phyloP scores from a whole-genome alignment of 257 asterid genomes.

The Solanum sparsipilum region DNA sequence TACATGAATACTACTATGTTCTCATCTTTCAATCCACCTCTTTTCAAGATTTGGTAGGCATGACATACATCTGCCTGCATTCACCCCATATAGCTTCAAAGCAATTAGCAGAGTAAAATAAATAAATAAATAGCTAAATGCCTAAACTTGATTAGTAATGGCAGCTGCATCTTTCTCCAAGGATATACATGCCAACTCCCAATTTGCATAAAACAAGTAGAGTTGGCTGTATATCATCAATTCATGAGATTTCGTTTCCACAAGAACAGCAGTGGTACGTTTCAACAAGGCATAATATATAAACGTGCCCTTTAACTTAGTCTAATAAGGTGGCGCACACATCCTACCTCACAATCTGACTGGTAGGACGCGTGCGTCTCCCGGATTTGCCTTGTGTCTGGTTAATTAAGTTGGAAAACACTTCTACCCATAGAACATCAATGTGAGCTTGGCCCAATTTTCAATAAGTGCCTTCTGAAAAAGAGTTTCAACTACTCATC shows the following conservation, averaged over 20 bases:
- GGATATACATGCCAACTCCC: neutral
- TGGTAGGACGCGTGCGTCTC: too few relatives aligned
- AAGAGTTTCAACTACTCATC: too few relatives aligned
- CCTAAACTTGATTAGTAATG: neutral
- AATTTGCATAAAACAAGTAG: neutral
- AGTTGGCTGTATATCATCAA: neutral
- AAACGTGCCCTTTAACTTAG: too few relatives aligned
- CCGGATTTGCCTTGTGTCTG: too few relatives aligned
- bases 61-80: constrained; percentile 89
- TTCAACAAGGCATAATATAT: too few relatives aligned
- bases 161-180: neutral
- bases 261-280: too few relatives aligned
- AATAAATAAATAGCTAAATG: neutral
- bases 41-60: constrained; percentile 80
- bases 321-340: too few relatives aligned
- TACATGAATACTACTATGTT: constrained; percentile 87
- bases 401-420: too few relatives aligned
- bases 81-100: neutral
- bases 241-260: neutral
- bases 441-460: too few relatives aligned
- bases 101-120: neutral
- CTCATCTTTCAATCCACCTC: constrained; percentile 80
- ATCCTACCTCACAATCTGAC: too few relatives aligned
- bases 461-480: too few relatives aligned
- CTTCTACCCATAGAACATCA: too few relatives aligned